These are phyloP conservation scores for Clathrospora elynae DNA, from an alignment of 2,329 filamentous ascomycete species.

Conservation along the genomic window DNA sequence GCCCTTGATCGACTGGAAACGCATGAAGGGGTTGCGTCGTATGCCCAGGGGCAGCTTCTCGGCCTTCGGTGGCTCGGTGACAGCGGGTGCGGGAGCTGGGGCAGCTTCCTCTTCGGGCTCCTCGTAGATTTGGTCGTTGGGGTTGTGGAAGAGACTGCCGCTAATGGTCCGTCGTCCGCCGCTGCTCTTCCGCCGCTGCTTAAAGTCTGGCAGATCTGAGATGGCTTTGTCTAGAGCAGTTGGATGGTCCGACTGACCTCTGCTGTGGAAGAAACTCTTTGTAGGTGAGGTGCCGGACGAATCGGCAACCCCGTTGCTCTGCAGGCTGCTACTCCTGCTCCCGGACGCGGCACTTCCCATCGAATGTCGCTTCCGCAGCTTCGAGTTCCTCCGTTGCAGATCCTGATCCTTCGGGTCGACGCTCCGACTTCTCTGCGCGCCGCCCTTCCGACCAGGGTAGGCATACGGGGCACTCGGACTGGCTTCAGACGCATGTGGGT, in stretches of 20 bases:
- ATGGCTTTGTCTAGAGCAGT: slow-evolving; percentile 48
- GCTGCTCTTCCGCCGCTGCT: slow-evolving; percentile 61
- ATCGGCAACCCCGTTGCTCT: slow-evolving; percentile 41
- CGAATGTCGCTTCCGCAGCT: slow-evolving; percentile 44
- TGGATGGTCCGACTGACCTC: slow-evolving; percentile 19
- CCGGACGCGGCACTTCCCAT: slow-evolving; percentile 41
- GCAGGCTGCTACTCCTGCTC: slow-evolving; percentile 47
- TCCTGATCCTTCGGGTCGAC: slow-evolving; percentile 39
- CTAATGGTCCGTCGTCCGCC: slow-evolving; percentile 73
- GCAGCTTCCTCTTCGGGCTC: slow-evolving; percentile 67
- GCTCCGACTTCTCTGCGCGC: slow-evolving; percentile 65
- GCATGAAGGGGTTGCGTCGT: slow-evolving; percentile 69
- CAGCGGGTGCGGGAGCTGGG: slow-evolving; percentile 30
- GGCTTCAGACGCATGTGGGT: slow-evolving; percentile 68
- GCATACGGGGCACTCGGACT: slow-evolving; percentile 54
- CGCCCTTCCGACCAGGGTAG: slow-evolving; percentile 71
- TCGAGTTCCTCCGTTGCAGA: slow-evolving; percentile 41
- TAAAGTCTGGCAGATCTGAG: slow-evolving; percentile 37
- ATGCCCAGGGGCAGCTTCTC: slow-evolving; percentile 54
- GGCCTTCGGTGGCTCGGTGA: slow-evolving; percentile 38
- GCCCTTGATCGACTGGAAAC: slow-evolving; percentile 61
- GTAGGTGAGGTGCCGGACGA: slow-evolving; percentile 32
- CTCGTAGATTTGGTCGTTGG: slow-evolving; percentile 84
- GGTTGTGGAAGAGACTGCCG: slow-evolving; percentile 69
- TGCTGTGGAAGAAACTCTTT: slow-evolving; percentile 24